These are phyloP conservation scores for Aspergillus candidus DNA, from an alignment of 2,329 filamentous ascomycete species.

Conservation along the genomic window DNA sequence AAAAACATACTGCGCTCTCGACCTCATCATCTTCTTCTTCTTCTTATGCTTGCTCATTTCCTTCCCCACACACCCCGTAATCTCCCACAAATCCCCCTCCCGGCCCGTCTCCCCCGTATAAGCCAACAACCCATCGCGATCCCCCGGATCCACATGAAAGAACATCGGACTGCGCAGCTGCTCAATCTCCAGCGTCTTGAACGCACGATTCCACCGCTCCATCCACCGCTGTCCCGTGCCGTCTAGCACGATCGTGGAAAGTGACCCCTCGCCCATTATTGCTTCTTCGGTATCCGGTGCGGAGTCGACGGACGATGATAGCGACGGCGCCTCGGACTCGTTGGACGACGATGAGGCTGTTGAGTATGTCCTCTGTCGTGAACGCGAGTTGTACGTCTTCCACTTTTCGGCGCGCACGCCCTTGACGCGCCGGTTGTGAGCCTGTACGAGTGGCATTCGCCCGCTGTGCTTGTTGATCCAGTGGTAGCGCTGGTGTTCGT, in stretches of 20 bases:
- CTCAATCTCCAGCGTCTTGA: slow-evolving; percentile 61
- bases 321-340: slow-evolving; percentile 13
- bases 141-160: slow-evolving; percentile 71
- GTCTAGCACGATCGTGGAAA: slow-evolving; percentile 61
- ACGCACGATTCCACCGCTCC: slow-evolving; percentile 63
- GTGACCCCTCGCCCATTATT: neutral
- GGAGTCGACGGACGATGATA: slow-evolving; percentile 14
- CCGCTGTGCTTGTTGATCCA: slow-evolving; percentile 64
- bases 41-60: slow-evolving; percentile 71
- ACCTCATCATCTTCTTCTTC: slow-evolving; percentile 61
- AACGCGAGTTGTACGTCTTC: slow-evolving; percentile 1
- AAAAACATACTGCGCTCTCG: slow-evolving; percentile 36
- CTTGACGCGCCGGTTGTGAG: slow-evolving; percentile 22
- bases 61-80: slow-evolving; percentile 68
- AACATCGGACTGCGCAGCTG: slow-evolving; percentile 75
- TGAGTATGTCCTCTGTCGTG: neutral
- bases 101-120: slow-evolving; percentile 58
- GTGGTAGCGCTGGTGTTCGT: slow-evolving; percentile 74
- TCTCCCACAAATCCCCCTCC: slow-evolving; percentile 62
- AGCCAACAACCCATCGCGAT: slow-evolving; percentile 66
- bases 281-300: slow-evolving; percentile 3
- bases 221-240: slow-evolving; percentile 60
- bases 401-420: slow-evolving; percentile 25
- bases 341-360: slow-evolving; percentile 9
- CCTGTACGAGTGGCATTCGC: slow-evolving; percentile 46